phyloP scores from a whole-genome alignment of 2,329 filamentous ascomycete genomes.

The Tolypocladium ophioglossoides region DNA sequence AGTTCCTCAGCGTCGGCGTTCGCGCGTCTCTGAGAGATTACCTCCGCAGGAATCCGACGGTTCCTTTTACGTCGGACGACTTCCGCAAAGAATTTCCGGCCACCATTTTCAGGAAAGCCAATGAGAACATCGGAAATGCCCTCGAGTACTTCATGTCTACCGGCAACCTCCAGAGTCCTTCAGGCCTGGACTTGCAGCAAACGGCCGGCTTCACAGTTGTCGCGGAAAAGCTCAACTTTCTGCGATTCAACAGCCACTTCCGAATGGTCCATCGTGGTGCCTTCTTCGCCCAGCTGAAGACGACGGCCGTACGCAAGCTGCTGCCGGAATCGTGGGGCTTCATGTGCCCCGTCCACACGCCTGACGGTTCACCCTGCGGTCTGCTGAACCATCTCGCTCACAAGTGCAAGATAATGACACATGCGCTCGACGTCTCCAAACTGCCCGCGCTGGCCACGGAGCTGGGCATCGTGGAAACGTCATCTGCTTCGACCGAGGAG shows the following conservation, averaged over 20 bases:
- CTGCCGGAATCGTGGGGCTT: constrained; percentile 97
- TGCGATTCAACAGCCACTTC: constrained; percentile 97
- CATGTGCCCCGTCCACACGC: constrained; percentile 92
- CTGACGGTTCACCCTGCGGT: constrained; percentile 90
- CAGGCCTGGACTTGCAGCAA: constrained; percentile 89
- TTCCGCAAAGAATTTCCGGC: constrained; percentile 73
- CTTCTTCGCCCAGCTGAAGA: constrained; percentile 97
- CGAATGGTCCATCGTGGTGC: constrained; percentile 98
- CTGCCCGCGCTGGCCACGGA: constrained; percentile 66
- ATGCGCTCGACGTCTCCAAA: constrained; percentile 60
- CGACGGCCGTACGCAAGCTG: constrained; percentile 90
- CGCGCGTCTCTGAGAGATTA: constrained; percentile 46
- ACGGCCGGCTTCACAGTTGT: constrained; percentile 92
- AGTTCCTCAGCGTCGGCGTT: constrained; percentile 57
- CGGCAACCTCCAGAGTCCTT: constrained; percentile 83
- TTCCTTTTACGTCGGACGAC: constrained; percentile 64
- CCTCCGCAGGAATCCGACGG: constrained; percentile 43
- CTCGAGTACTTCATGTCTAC: constrained; percentile 96
- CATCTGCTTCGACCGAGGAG: constrained; percentile 70
- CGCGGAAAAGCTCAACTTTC: constrained; percentile 97
- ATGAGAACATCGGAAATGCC: constrained; percentile 77
- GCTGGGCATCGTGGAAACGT: constrained; percentile 66
- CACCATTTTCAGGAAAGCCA: constrained; percentile 69
- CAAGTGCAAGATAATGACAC: constrained; percentile 83
- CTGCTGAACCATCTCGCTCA: constrained; percentile 91